Base-by-base conservation (phyloP, 805 yeast genomes). In the Candida anglica region DNA sequence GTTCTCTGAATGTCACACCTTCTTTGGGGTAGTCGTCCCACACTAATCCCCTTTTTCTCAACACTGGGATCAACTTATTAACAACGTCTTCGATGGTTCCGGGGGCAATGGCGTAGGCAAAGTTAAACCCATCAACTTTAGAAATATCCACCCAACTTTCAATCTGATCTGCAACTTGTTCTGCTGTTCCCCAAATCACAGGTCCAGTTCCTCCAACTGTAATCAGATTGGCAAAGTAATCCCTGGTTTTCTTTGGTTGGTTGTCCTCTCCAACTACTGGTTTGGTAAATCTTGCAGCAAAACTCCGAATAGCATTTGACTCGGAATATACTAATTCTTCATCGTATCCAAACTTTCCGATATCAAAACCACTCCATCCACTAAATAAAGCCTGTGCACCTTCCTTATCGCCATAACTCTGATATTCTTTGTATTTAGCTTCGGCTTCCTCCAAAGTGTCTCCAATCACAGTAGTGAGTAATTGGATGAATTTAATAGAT, bases 101-200 rank as follows among this genome's bases (percentile, higher is more conserved):
- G 15, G 67, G 69, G 15, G 52, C 42, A 9, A 61, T 48, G 1
- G 69, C 59, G 40, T 63, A 58, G 2, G 60, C 55, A 28, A 68
- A 45, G 36, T 68, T 68, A 42, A 67, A 65, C 0, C 73, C 73
- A 40, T 68, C 74, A 16, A 68, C 54, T 30, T 58, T 69, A 14
- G 63, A 52, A 17, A 53, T 49, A 10, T 58, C 58, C 5, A 60
- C 63, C 63, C 68, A 69, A 28, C 47, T 38, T 36, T 64, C 63
- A 23, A 68, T 51, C 39, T 56, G 54, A 35, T 66, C 66, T 6
- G 67, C 70, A 16, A 68, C 66, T 30, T 60, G 58, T 10, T 40
- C 36, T 4, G 68, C 52, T 10, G 60, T 54, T 0, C 74, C 73
- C 22, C 49, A 49, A 19, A 60, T 42, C 1, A 50, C 51, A 8